Evolutionary conservation across 192 early-diverging fungal genomes (phyloP).

Genomic region (Coemansia reversa): DNA sequence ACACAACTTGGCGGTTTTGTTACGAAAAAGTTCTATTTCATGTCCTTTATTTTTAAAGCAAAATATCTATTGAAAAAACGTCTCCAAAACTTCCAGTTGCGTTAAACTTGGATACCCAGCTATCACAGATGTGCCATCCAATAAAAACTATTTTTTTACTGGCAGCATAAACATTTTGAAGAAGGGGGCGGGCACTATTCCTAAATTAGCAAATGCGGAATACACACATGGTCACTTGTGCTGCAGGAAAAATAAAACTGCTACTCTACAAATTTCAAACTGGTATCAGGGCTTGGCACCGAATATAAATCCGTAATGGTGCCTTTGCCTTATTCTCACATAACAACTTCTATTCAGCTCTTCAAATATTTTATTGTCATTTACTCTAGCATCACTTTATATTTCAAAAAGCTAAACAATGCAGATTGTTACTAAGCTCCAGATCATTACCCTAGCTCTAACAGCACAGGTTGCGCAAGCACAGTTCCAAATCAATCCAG

Average conservation of each 20-base stretch:
- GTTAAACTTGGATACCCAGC: too few relatives aligned
- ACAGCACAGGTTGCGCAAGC: constrained; percentile 1
- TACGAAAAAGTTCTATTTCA: neutral
- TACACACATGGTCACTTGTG: neutral
- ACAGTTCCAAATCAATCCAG: constrained; percentile 34
- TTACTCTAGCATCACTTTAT: neutral
- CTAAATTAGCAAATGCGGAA: neutral
- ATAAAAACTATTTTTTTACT: neutral
- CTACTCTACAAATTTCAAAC: neutral
- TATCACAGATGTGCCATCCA: too few relatives aligned
- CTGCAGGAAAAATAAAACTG: neutral
- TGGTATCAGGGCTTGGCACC: neutral
- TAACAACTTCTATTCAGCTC: neutral
- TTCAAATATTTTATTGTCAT: neutral
- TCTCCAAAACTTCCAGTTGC: too few relatives aligned
- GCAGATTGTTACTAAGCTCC: neutral
- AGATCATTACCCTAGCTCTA: neutral
- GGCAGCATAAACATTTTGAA: neutral
- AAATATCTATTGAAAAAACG: too few relatives aligned
- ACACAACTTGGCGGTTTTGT: neutral
- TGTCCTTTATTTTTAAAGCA: too few relatives aligned
- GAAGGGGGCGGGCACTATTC: neutral
- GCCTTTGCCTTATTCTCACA: neutral
- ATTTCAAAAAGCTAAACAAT: neutral
- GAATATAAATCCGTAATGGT: neutral